Conservation (phyloP, 2,329 filamentous ascomycete species). For the Madurella mycetomatis region DNA sequence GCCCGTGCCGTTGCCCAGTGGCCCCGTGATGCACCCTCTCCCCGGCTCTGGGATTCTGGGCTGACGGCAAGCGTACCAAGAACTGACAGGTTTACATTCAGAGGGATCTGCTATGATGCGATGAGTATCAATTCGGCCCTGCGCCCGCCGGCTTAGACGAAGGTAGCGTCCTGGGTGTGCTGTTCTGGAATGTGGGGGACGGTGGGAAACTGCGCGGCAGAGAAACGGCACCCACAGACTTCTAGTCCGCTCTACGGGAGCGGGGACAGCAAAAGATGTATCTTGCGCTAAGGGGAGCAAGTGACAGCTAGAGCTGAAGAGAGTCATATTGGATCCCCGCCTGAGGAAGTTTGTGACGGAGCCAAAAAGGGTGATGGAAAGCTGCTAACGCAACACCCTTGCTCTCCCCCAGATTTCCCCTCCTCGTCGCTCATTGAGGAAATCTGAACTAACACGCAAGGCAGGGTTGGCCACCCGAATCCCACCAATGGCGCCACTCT, state of each 20-base stretch:
- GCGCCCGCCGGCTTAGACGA: not conserved
- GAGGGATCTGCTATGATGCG: not conserved
- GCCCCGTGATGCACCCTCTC: not conserved
- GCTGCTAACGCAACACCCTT: not conserved
- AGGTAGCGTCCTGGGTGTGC: constrained; percentile 2
- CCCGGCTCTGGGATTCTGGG: constrained; percentile 5
- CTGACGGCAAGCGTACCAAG: constrained; percentile 1
- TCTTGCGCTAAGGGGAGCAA: not conserved
- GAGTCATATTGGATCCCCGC: not conserved
- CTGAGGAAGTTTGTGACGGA: not conserved
- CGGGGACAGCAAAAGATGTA: not conserved
- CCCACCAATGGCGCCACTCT: constrained; percentile 15
- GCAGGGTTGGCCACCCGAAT: not conserved
- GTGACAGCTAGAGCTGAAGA: not conserved
- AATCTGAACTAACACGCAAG: constrained; percentile 8
- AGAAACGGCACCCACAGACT: too few species aligned
- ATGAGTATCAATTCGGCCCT: not conserved
- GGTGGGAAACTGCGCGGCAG: not conserved
- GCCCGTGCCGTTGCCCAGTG: not conserved
- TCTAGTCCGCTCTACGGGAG: too few species aligned
- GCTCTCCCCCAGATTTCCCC: constrained; percentile 24
- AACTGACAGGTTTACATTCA: not conserved
- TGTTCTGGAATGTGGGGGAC: not conserved
- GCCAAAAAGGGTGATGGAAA: not conserved
- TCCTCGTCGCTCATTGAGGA: constrained; percentile 14